phyloP scores from a whole-genome alignment of 768 basidiomycete genomes.

The Macrocybe gigantea region DNA sequence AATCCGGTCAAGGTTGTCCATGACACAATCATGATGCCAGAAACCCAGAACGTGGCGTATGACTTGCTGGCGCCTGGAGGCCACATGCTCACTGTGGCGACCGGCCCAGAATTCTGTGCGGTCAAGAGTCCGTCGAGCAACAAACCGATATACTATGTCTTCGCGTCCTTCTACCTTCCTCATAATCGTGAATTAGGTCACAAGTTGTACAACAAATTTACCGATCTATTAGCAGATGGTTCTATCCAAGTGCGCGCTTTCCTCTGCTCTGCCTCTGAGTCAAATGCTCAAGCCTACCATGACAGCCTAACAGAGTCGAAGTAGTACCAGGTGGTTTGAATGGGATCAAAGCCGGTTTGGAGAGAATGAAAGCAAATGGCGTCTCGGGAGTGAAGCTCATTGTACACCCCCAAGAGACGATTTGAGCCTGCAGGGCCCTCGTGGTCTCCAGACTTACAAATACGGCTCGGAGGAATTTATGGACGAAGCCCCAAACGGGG shows the following conservation, averaged over 20 bases:
- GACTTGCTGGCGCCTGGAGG: constrained; percentile 29
- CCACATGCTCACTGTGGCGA: constrained; percentile 1
- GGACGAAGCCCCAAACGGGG: no score
- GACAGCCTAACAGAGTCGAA: constrained; percentile 39
- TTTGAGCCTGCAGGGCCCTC: neutral
- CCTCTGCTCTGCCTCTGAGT: neutral
- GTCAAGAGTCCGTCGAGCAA: neutral
- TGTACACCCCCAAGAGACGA: constrained; percentile 27
- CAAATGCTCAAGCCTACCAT: neutral
- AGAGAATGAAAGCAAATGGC: constrained; percentile 30
- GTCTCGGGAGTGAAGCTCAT: constrained; percentile 42
- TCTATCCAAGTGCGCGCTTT: neutral
- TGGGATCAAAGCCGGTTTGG: constrained; percentile 34
- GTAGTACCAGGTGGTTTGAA: constrained; percentile 36
- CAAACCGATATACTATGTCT: neutral
- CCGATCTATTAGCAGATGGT: neutral
- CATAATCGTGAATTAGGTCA: neutral
- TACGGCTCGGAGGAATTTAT: no score
- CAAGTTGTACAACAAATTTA: neutral
- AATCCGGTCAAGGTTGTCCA: constrained; percentile 15
- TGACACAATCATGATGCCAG: constrained; percentile 25
- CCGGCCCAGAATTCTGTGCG: neutral
- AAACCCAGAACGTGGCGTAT: constrained; percentile 32
- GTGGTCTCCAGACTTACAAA: no score
- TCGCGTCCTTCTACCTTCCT: neutral